Conservation (phyloP, 2,329 filamentous ascomycete species). For the Scytalidium sp. region DNA sequence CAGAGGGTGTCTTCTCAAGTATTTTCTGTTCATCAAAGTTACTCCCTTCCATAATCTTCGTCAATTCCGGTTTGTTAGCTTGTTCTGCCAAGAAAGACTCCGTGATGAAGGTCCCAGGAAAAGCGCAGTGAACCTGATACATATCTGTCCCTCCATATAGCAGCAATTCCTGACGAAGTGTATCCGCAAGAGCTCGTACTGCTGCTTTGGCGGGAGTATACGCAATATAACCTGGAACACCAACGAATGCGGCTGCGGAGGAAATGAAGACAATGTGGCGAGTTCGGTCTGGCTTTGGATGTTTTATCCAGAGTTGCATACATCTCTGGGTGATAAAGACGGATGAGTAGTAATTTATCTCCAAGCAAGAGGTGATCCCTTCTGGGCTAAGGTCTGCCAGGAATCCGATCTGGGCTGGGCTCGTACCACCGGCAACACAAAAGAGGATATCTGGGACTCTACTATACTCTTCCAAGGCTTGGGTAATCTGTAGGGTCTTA, state of each 20-base stretch:
- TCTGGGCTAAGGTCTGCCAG: conserved; percentile 7
- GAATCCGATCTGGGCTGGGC: conserved; percentile 9
- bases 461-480: too few relatives aligned
- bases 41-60: conserved; percentile 11
- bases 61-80: conserved; percentile 8
- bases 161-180: conserved; percentile 9
- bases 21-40: conserved; percentile 6
- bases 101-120: conserved; percentile 11
- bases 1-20: conserved; percentile 1
- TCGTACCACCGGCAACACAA: conserved; percentile 10
- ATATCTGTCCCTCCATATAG: conserved; percentile 7
- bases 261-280: conserved; percentile 9
- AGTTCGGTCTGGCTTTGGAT: conserved; percentile 1
- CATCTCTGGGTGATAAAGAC: conserved; percentile 7
- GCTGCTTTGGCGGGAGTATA: conserved; percentile 10
- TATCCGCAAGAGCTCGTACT: conserved; percentile 11
- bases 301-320: conserved; percentile 8
- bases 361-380: conserved; percentile 8
- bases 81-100: conserved; percentile 9
- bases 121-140: conserved; percentile 10
- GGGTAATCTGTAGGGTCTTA: too few relatives aligned
- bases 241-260: conserved; percentile 9
- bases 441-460: conserved; percentile 7
- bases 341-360: conserved; percentile 8
- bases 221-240: conserved; percentile 8